Percentiles rank a stretch among this genome's conserved stretches.
phyloP scores from a whole-genome alignment of 2,329 filamentous ascomycete species.

The Colletotrichum sp. region DNA sequence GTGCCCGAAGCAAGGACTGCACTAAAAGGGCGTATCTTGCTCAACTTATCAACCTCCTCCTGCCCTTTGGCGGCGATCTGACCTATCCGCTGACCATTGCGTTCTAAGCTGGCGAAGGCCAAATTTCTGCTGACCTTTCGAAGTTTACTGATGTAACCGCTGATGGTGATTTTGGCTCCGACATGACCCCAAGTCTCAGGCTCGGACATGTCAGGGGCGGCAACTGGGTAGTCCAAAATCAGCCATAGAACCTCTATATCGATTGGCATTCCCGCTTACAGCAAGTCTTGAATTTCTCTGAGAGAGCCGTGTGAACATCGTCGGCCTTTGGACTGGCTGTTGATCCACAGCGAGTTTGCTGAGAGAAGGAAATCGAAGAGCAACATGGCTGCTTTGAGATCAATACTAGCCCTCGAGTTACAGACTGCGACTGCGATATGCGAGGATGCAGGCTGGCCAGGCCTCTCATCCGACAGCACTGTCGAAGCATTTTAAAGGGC shows the following conservation, averaged over 20 bases:
- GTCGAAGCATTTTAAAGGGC: constrained; percentile 14
- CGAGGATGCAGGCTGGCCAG: constrained; percentile 1
- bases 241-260: not conserved
- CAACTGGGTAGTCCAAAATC: constrained; percentile 24
- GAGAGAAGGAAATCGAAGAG: not conserved
- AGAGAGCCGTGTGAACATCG: not conserved
- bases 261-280: not conserved
- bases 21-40: constrained; percentile 52
- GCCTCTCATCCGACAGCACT: constrained; percentile 15
- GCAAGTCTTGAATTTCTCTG: constrained; percentile 14
- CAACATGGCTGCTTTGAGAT: not conserved
- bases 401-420: not conserved
- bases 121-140: constrained; percentile 72
- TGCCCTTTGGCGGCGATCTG: constrained; percentile 50
- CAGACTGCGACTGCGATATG: not conserved
- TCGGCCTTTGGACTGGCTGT: not conserved
- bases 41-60: constrained; percentile 44
- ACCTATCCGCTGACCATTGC: constrained; percentile 41
- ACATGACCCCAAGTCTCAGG: constrained; percentile 24
- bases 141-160: constrained; percentile 76
- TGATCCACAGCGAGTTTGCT: not conserved
- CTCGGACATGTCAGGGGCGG: constrained; percentile 32
- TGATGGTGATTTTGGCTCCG: constrained; percentile 54
- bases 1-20: constrained; percentile 55
- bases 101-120: constrained; percentile 66